phyloP scores from a whole-genome alignment of 2,329 filamentous ascomycete species.

The Hypoxylon sp. region DNA sequence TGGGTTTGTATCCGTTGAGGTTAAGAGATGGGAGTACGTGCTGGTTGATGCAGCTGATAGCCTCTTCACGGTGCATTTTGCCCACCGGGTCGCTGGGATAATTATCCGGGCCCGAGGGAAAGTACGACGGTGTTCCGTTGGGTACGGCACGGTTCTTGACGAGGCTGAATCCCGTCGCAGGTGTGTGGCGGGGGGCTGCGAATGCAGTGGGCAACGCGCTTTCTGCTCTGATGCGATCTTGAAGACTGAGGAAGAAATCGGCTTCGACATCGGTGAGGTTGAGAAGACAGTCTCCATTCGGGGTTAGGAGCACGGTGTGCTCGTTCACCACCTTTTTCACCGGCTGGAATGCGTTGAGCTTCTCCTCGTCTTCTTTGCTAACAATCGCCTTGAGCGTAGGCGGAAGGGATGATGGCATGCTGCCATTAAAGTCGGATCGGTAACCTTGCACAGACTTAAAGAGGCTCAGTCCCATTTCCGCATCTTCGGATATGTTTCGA shows the following conservation, averaged over 20 bases:
- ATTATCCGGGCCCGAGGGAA: constrained; percentile 58
- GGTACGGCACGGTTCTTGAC: constrained; percentile 72
- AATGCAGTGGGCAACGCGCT: constrained; percentile 65
- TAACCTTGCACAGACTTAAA: constrained; percentile 50
- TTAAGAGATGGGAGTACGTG: constrained; percentile 70
- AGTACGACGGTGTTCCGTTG: constrained; percentile 69
- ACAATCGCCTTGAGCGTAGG: constrained; percentile 57
- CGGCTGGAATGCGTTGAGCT: constrained; percentile 63
- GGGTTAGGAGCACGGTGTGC: constrained; percentile 75
- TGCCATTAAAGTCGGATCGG: constrained; percentile 46
- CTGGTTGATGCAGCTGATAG: constrained; percentile 74
- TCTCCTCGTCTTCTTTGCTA: constrained; percentile 62
- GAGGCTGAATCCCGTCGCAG: constrained; percentile 66
- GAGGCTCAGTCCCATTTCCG: constrained; percentile 52
- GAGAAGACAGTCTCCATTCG: constrained; percentile 78
- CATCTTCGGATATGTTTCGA: constrained; percentile 47
- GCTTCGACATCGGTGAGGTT: constrained; percentile 75
- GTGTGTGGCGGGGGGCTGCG: constrained; percentile 63
- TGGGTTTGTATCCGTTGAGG: constrained; percentile 56
- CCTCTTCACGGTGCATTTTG: constrained; percentile 73
- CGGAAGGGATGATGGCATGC: constrained; percentile 45
- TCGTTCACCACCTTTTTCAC: constrained; percentile 71
- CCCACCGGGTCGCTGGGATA: constrained; percentile 66
- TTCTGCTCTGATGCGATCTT: constrained; percentile 62
- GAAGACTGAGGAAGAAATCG: constrained; percentile 73